Conservation (phyloP, 371 early-diverging fungal genomes). For the Rhizopus stolonifer region DNA sequence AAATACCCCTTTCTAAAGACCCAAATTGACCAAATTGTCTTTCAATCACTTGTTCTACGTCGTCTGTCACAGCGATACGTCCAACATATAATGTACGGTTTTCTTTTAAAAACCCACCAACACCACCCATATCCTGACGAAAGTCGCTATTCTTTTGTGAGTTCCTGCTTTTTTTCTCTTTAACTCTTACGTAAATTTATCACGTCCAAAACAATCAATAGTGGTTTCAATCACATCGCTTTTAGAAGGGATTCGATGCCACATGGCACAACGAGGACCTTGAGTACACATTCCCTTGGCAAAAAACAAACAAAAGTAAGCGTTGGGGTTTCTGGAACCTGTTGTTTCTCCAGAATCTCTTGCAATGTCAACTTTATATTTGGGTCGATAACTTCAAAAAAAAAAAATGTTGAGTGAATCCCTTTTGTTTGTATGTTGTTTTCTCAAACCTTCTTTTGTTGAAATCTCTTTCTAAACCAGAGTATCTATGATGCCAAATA, state of each 20-base stretch:
- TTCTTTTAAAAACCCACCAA: conserved; percentile 78
- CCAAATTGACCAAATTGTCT: conserved; percentile 82
- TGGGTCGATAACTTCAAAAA: conserved; percentile 64
- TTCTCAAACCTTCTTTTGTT: conserved; percentile 39
- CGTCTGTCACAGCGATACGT: conserved; percentile 57
- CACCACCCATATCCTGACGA: conserved; percentile 87
- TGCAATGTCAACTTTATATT: conserved; percentile 62
- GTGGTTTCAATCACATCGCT: conserved; percentile 68
- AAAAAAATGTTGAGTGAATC: too few species aligned
- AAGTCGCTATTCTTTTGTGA: conserved; percentile 51
- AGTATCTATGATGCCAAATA: conserved; percentile 77
- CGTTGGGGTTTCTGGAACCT: conserved; percentile 60
- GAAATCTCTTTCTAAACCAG: conserved; percentile 52
- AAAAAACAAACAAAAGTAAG: conserved; percentile 82
- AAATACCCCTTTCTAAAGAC: conserved; percentile 67
- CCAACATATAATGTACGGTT: conserved; percentile 82
- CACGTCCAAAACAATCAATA: conserved; percentile 83
- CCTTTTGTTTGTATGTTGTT: not conserved
- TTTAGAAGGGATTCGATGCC: conserved; percentile 74
- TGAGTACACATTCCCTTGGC: conserved; percentile 82
- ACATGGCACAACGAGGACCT: conserved; percentile 68
- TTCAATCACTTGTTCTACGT: conserved; percentile 61
- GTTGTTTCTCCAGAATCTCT: conserved; percentile 77
- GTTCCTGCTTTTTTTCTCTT: not conserved
- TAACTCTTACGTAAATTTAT: conserved; percentile 52